Evolutionary conservation across 306 rosid genomes (phyloP), one percentile per base, ranked within the genome.

Genomic region (Inga laurina): DNA sequence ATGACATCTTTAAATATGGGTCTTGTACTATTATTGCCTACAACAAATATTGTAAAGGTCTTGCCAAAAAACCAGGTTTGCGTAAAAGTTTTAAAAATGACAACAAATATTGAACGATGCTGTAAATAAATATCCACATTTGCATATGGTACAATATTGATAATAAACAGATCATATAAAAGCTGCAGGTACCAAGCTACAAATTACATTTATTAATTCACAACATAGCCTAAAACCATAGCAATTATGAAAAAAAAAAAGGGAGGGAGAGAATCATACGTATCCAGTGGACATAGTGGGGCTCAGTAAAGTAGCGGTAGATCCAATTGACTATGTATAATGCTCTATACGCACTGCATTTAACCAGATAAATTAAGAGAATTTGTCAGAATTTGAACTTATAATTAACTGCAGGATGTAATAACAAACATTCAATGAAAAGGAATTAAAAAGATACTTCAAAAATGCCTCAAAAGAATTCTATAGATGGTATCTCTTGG

Each of bases 301-400:
- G 85, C 89, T 94, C 98, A 24, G 98, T 92, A 46, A 92, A 93
- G 91, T 92, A 94, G 89, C 98, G 97, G 79, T 90, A 94, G 73
- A 91, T 85, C 98, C 98, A 94, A 87, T 94, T 94, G 81, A 92
- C 76, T 54, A 94, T 91, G 91, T 94, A 94, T 35, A 94, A 83
- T 44, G 86, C 94, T 88, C 97, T 90, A 82, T 94, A 94, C 1
- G 91, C 96, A 83, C 98, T 94, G 97, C 94, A 90, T 75, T 75
- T 65, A 75, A 59, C 62, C 54, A 84, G 72, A 78, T 48, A 65
- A 24, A 43, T 65, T 56, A 72, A 30, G 19, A 45, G 1, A 44
- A 10, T 79, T 19, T 78, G 65, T 67, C 41, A 81, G 22, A 34
- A 62, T 57, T 52, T 19, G 65, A 82, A 59, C 82, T 62, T 32